Evolutionary conservation across 352 stramenopile species (phyloP).

Genomic region (Globisporangium okanoganense): DNA sequence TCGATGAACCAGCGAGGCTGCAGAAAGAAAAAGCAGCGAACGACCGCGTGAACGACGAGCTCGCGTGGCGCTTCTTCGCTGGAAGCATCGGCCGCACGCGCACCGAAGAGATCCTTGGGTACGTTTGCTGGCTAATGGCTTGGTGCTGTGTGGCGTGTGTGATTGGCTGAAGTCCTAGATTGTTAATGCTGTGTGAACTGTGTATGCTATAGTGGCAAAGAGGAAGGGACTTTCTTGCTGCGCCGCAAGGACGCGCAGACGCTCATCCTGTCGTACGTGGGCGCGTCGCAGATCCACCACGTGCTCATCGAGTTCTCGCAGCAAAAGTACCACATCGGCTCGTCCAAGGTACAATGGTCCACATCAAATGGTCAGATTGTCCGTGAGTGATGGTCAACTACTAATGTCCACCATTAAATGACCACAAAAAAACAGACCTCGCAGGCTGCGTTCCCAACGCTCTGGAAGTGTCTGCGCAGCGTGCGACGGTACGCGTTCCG

Average conservation of each 20-base stretch:
- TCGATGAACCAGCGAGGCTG: slow-evolving; percentile 24
- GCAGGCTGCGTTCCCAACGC: slow-evolving; percentile 52
- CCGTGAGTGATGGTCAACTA: background rate
- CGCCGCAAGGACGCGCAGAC: slow-evolving; percentile 80
- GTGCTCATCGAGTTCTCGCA: slow-evolving; percentile 75
- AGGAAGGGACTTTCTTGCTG: slow-evolving; percentile 74
- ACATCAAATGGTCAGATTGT: background rate
- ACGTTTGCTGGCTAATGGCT: slow-evolving; percentile 10
- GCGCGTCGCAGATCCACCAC: slow-evolving; percentile 64
- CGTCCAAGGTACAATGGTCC: slow-evolving; percentile 52
- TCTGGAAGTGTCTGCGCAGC: slow-evolving; percentile 76
- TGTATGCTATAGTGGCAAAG: slow-evolving; percentile 43
- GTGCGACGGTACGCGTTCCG: slow-evolving; percentile 74
- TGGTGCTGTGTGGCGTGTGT: background rate
- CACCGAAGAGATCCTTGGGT: slow-evolving; percentile 69
- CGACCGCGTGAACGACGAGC: slow-evolving; percentile 49
- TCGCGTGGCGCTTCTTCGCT: slow-evolving; percentile 78
- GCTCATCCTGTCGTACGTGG: slow-evolving; percentile 79
- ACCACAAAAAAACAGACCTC: slow-evolving; percentile 28
- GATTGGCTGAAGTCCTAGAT: background rate
- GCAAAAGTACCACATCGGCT: slow-evolving; percentile 71
- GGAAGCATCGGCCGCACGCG: slow-evolving; percentile 68
- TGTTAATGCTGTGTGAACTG: background rate
- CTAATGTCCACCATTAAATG: slow-evolving; percentile 1
- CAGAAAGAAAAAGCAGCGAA: slow-evolving; percentile 32